Evolutionary conservation across 1,139 yeast species (phyloP), one percentile per base, ranked within the genome.

Genomic region (Diutina mesorugosa): DNA sequence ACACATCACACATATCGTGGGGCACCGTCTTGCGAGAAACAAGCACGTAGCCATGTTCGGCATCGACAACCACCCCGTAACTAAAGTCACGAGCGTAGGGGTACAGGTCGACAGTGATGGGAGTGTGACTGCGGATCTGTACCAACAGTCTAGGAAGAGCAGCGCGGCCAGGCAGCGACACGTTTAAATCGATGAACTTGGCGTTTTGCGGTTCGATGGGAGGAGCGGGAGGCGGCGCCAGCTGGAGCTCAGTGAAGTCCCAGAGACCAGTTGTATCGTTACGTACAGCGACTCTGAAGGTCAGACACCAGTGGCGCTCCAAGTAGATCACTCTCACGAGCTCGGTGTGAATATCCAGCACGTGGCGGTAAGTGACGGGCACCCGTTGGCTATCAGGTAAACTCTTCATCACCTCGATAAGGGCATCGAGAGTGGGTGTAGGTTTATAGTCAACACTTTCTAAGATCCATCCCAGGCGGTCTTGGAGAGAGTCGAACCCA

Each of bases 251-350:
- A 12, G 77, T 76, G 66, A 84, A 88, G 66, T 90, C 96, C 97
- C 97, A 91, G 41, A 90, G 69, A 3, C 98, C 97, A 1, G 95
- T 84, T 10, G 64, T 68, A 66, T 90, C 96, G 66, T 91, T 89
- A 69, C 97, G 78, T 4, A 79, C 77, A 6, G 93, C 95, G 58
- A 85, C 64, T 63, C 86, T 79, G 68, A 90, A 86, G 32, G 85
- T 76, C 9, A 85, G 78, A 59, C 80, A 77, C 96, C 96, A 90
- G 69, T 89, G 96, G 63, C 97, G 83, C 65, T 90, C 96, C 57
- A 90, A 78, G 63, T 81, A 83, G 18, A 83, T 73, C 9, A 87
- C 79, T 29, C 83, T 79, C 55, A 84, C 80, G 55, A 81, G 73
- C 55, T 85, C 87, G 1, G 89, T 80, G 66, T 90, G 96, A 63